Evolutionary conservation across 2,329 filamentous ascomycete species (phyloP).

Genomic region (Chaetoscypha palmicola): DNA sequence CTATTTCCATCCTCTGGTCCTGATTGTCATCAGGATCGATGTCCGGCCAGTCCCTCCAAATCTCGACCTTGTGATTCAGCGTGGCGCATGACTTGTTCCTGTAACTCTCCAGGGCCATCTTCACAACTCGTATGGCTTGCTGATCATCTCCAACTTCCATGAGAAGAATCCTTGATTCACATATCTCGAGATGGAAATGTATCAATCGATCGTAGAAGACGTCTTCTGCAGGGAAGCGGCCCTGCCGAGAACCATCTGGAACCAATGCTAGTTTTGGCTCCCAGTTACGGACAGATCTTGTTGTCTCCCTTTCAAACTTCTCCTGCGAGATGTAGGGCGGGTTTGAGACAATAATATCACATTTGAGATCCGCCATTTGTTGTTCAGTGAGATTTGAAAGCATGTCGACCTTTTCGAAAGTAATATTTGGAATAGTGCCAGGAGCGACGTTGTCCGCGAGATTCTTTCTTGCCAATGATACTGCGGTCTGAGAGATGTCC

Average conservation of each 20-base stretch:
- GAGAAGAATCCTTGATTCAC: constrained; percentile 47
- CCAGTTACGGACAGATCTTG: constrained; percentile 68
- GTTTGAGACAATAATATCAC: constrained; percentile 67
- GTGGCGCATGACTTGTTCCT: constrained; percentile 12
- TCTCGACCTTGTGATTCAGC: constrained; percentile 41
- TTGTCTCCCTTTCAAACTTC: constrained; percentile 56
- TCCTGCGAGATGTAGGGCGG: constrained; percentile 76
- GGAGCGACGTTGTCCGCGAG: constrained; percentile 41
- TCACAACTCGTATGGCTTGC: constrained; percentile 60
- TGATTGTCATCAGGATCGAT: constrained; percentile 24
- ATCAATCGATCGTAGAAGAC: constrained; percentile 64
- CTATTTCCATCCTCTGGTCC: constrained; percentile 2
- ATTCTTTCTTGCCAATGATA: constrained; percentile 62
- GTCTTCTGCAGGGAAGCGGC: constrained; percentile 28
- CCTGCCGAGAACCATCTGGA: constrained; percentile 21
- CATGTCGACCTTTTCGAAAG: constrained; percentile 33
- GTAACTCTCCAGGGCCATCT: constrained; percentile 33
- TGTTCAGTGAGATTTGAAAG: constrained; percentile 35
- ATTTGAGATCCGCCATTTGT: constrained; percentile 2
- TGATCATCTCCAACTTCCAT: constrained; percentile 65
- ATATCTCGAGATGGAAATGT: constrained; percentile 41
- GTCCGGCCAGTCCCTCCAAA: constrained; percentile 67
- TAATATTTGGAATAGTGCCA: constrained; percentile 18
- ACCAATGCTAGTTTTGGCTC: constrained; percentile 81
- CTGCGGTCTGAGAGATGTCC: constrained; percentile 62